Evolutionary conservation across 1,284 basidiomycete genomes (phyloP).

Genomic region (Abortiporus biennis): DNA sequence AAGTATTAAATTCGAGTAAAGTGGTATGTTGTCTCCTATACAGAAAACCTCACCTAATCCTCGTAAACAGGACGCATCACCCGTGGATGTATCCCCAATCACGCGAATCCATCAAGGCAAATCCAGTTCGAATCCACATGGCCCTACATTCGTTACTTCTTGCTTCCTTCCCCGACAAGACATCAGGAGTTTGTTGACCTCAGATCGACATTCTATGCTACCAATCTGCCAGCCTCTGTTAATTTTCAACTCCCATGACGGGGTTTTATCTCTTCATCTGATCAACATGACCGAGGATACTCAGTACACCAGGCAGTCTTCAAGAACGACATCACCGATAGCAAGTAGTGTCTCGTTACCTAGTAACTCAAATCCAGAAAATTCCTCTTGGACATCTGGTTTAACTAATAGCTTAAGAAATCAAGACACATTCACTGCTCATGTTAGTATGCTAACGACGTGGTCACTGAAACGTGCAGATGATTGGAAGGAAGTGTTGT

Average conservation of each 20-base stretch:
- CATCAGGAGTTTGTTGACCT: conserved; percentile 26
- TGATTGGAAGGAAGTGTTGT: conserved; percentile 52
- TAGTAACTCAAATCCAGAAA: conserved; percentile 12
- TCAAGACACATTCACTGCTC: conserved; percentile 42
- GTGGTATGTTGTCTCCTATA: conserved; percentile 32
- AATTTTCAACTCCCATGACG: conserved; percentile 57
- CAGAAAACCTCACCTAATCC: not conserved
- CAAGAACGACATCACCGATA: conserved; percentile 12
- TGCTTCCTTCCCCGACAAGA: conserved; percentile 26
- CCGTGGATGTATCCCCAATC: conserved; percentile 50
- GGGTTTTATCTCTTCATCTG: conserved; percentile 49
- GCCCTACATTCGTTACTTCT: conserved; percentile 16
- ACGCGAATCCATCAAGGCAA: conserved; percentile 37
- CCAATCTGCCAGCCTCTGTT: conserved; percentile 56
- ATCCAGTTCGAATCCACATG: not conserved
- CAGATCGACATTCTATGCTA: conserved; percentile 26
- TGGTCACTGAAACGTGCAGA: conserved; percentile 56
- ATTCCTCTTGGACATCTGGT: conserved; percentile 23
- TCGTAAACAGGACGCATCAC: conserved; percentile 38
- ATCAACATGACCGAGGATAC: conserved; percentile 30
- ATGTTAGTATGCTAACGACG: conserved; percentile 52
- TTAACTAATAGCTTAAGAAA: conserved; percentile 28
- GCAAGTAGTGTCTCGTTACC: conserved; percentile 40
- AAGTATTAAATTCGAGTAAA: conserved; percentile 47
- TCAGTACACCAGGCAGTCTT: not conserved